Percentiles rank a stretch among this genome's conserved stretches.
These are phyloP conservation scores for Candolleomyces efflorescens DNA, from an alignment of 768 basidiomycete genomes.

Conservation along the genomic window DNA sequence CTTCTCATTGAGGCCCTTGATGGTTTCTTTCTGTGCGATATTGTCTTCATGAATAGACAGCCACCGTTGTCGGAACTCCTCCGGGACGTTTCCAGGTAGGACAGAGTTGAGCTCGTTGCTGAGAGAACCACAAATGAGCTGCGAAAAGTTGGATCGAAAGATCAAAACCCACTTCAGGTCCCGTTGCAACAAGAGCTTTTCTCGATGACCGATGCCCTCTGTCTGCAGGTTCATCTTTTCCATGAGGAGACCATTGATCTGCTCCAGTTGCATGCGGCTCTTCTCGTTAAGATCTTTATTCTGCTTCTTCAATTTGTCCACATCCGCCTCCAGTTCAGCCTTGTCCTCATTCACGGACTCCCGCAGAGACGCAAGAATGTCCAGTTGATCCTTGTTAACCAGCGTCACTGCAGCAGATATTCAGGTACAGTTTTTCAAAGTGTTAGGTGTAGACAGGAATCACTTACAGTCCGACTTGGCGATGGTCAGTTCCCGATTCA, in stretches of 20 bases:
- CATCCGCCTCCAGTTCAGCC: constrained; percentile 63
- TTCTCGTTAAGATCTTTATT: constrained; percentile 75
- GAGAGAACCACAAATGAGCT: constrained; percentile 36
- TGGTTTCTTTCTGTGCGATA: constrained; percentile 61
- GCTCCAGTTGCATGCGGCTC: constrained; percentile 87
- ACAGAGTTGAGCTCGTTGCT: constrained; percentile 57
- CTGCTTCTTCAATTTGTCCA: constrained; percentile 58
- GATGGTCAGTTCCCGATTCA: constrained; percentile 67
- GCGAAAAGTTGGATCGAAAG: not conserved
- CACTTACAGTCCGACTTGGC: constrained; percentile 81
- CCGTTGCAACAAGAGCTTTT: constrained; percentile 71
- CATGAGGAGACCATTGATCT: constrained; percentile 76
- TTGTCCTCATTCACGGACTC: constrained; percentile 91
- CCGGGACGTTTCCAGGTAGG: constrained; percentile 76
- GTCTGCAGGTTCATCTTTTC: constrained; percentile 91
- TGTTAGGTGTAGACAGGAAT: not conserved
- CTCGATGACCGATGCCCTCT: constrained; percentile 86
- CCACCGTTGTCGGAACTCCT: constrained; percentile 74
- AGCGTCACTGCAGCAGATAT: constrained; percentile 59
- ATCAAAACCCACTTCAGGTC: constrained; percentile 61
- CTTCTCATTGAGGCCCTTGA: constrained; percentile 71
- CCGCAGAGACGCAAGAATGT: constrained; percentile 79
- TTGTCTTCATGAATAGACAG: constrained; percentile 78
- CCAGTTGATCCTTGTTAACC: constrained; percentile 90
- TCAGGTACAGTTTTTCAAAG: not conserved